Conservation (phyloP, 352 stramenopile species). For the Thalassiosira mediterranea region DNA sequence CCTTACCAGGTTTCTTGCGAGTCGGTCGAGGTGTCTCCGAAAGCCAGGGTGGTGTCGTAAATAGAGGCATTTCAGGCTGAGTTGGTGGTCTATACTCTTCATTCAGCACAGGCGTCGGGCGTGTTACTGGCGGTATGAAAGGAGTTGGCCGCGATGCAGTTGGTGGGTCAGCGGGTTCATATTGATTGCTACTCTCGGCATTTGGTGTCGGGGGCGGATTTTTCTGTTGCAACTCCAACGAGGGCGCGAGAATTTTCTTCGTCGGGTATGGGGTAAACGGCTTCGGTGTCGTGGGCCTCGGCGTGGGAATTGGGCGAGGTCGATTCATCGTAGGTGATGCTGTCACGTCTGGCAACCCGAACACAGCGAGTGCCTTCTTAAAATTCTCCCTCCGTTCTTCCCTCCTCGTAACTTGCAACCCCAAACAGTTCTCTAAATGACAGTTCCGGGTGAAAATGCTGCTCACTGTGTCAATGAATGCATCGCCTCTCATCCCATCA, state of each 20-base stretch:
- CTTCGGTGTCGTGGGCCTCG: neutral
- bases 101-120: no score
- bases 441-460: conserved; percentile 35
- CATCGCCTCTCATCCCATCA: conserved; percentile 17
- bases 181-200: neutral
- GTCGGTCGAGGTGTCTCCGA: no score
- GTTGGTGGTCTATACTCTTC: no score
- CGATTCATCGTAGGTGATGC: conserved; percentile 1
- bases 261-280: neutral
- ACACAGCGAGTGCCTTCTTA: conserved; percentile 16
- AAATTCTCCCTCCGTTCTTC: conserved; percentile 34
- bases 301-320: neutral
- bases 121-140: no score
- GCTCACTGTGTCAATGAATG: conserved; percentile 34
- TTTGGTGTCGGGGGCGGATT: neutral
- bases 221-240: neutral
- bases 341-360: conserved; percentile 10
- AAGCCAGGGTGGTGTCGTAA: no score
- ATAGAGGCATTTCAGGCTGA: no score
- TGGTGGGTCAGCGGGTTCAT: neutral
- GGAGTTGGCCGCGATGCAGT: no score
- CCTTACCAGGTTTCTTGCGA: no score
- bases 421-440: conserved; percentile 19
- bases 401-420: conserved; percentile 7
- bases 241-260: conserved; percentile 5